Conservation (phyloP, 2,329 filamentous ascomycete genomes). For the Colletotrichum tanaceti region DNA sequence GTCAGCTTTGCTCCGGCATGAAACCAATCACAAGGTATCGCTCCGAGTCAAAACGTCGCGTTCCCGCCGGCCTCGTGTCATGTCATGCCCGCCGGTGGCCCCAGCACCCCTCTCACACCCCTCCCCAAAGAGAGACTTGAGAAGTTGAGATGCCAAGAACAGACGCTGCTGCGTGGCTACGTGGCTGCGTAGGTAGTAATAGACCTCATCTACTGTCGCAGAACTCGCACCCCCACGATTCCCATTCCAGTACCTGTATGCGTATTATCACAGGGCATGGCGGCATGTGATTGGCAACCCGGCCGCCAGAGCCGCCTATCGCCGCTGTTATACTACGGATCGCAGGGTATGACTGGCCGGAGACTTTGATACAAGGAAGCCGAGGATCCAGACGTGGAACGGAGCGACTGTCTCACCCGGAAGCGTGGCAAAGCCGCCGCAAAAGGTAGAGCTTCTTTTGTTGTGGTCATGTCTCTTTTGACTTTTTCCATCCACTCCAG, state of each 20-base stretch:
- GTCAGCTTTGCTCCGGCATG: slow-evolving; percentile 19
- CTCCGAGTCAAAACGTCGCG: slow-evolving; percentile 9
- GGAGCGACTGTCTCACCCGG: background rate
- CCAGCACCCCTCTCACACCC: too few species aligned
- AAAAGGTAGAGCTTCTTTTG: too few species aligned
- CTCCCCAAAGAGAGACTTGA: background rate
- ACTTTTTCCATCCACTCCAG: too few species aligned
- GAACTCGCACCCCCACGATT: background rate
- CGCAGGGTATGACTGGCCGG: background rate
- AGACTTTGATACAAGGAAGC: background rate
- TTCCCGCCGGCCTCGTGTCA: background rate
- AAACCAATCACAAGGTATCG: slow-evolving; percentile 14
- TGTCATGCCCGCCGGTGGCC: background rate
- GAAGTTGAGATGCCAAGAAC: background rate
- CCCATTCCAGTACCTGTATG: too few species aligned
- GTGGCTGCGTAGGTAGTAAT: too few species aligned
- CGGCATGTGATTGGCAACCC: background rate
- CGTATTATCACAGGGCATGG: too few species aligned
- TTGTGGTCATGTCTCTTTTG: background rate
- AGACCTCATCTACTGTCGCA: background rate
- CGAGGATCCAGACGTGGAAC: background rate
- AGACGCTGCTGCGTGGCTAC: too few species aligned
- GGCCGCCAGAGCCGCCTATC: background rate
- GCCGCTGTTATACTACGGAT: background rate
- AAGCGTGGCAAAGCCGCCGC: background rate